Conservation (phyloP, 371 early-diverging fungal species). For the Mortierella sp. region DNA sequence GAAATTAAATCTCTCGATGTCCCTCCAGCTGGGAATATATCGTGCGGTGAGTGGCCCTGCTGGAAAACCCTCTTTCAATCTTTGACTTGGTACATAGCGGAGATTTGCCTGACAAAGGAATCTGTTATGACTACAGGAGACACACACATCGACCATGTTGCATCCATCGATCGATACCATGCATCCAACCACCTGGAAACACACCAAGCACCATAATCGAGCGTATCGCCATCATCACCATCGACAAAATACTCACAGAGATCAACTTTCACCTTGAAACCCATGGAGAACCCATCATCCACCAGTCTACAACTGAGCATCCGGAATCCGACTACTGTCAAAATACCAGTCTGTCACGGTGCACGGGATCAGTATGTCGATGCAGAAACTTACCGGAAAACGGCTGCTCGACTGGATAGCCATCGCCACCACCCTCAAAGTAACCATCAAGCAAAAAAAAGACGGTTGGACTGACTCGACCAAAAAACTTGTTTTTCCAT, state of each 20-base stretch:
- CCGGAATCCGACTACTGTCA: too few species aligned
- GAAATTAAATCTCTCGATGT: neutral
- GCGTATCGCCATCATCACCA: neutral
- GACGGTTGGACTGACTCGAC: slow-evolving; percentile 13
- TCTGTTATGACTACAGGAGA: neutral
- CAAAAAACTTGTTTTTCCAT: neutral
- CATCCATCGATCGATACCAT: slow-evolving; percentile 27
- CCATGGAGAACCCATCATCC: neutral
- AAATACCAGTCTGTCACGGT: neutral
- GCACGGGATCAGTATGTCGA: neutral
- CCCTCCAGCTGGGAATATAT: neutral
- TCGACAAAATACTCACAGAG: neutral
- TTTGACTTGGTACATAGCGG: slow-evolving; percentile 50
- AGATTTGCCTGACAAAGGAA: slow-evolving; percentile 5
- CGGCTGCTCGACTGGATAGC: too few species aligned
- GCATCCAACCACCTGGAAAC: neutral
- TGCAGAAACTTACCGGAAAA: neutral
- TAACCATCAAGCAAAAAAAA: neutral
- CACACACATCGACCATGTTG: neutral
- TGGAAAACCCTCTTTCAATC: slow-evolving; percentile 52
- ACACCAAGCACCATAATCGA: neutral
- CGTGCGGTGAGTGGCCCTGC: neutral
- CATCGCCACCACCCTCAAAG: slow-evolving; percentile 2
- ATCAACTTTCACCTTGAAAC: neutral
- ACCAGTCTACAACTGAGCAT: neutral